Percentiles rank a stretch among this genome's conserved stretches.
phyloP scores from a whole-genome alignment of 2,329 filamentous ascomycete genomes.

The Penicillium fuscoglaucum region DNA sequence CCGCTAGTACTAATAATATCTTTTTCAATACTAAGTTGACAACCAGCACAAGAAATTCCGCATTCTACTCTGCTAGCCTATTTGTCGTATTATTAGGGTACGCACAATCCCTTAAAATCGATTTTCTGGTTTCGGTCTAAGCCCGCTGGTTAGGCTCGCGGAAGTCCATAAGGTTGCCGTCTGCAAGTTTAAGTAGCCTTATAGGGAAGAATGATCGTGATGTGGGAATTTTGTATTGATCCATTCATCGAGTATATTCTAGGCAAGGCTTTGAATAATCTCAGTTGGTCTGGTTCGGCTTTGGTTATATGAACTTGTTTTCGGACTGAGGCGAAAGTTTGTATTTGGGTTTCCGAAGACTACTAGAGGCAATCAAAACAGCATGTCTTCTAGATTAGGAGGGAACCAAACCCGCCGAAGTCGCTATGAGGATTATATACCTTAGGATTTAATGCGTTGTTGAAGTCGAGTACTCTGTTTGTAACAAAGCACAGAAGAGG shows the following conservation, averaged over 20 bases:
- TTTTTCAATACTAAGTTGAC: no score
- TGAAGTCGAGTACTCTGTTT: conserved; percentile 20
- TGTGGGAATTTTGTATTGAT: conserved; percentile 10
- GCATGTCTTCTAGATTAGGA: conserved; percentile 11
- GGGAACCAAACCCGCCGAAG: conserved; percentile 15
- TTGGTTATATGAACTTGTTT: conserved; percentile 12
- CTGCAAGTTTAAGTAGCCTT: no score
- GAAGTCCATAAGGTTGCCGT: no score
- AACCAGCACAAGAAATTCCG: no score
- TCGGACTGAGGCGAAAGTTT: conserved; percentile 14
- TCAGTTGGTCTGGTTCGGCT: conserved; percentile 9
- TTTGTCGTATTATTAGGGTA: no score
- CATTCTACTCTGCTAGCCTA: no score
- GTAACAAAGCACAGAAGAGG: conserved; percentile 20
- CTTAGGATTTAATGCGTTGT: conserved; percentile 16
- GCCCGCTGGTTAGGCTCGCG: no score
- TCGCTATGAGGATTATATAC: conserved; percentile 8
- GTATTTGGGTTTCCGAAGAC: conserved; percentile 16
- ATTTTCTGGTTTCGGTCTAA: no score
- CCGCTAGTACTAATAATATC: no score
- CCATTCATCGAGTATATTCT: conserved; percentile 19
- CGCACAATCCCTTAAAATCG: no score
- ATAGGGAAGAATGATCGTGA: no score
- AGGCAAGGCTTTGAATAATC: conserved; percentile 15
- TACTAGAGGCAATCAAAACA: conserved; percentile 16